Evolutionary conservation across 2,329 filamentous ascomycete species (phyloP), one percentile per base, ranked within the genome.

Genomic region (Dothistroma pini): DNA sequence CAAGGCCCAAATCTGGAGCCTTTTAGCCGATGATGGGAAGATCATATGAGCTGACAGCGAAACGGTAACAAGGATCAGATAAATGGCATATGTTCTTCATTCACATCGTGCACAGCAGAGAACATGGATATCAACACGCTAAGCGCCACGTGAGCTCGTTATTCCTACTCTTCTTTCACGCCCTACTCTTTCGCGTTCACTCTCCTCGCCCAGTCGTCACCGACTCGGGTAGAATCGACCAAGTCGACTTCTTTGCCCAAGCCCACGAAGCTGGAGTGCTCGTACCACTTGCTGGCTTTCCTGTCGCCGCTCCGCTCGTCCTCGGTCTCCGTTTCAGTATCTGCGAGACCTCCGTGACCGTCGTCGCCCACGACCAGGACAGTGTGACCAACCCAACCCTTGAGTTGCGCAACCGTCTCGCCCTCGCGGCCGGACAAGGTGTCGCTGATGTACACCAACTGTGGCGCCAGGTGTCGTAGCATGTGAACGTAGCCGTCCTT

Each of bases 181-280:
- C 22, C 34, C 66, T 61, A 80, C 61, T 80, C 77, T 49, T 74
- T 68, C 4, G 89, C 89, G 71, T 87, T 86, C 60, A 96, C 86
- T 63, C 93, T 83, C 72, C 90, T 86, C 64, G 83, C 83, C 89
- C 92, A 97, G 76, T 97, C 93, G 69, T 97, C 93, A 56, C 89
- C 87, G 19, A 96, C 84, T 54, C 90, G 83, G 66, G 88, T 81
- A 34, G 88, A 89, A 74, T 97, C 93, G 2, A 97, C 91, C 19
- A 97, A 87, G 44, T 96, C 87, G 31, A 97, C 87, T 4, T 91
- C 90, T 72, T 95, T 89, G 16, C 93, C 93, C 60, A 93, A 81
- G 1, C 93, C 93, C 25, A 96, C 91, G 61, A 91, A 85, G 50
- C 92, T 89, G 59, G 91, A 86, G 57, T 84, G 82, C 75, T 92